These are phyloP conservation scores for Nadsonia commutata DNA, from an alignment of 1,139 yeast genomes.

Conservation along the genomic window DNA sequence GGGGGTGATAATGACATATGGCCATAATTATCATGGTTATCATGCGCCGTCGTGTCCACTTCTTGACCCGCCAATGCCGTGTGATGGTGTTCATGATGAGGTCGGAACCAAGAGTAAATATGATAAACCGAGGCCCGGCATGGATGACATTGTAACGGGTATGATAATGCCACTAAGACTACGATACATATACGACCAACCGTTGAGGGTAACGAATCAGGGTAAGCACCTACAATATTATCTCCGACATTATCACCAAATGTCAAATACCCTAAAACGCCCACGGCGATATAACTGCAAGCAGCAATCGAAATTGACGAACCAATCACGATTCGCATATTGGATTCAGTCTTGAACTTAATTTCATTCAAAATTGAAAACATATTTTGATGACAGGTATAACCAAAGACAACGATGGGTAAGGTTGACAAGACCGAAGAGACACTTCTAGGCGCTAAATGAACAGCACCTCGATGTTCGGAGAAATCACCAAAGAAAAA, in stretches of 20 bases:
- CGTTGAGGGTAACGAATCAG: slow-evolving; percentile 33
- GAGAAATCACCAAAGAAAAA: slow-evolving; percentile 34
- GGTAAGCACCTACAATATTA: slow-evolving; percentile 58
- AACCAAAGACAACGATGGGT: slow-evolving; percentile 89
- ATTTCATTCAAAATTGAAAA: slow-evolving; percentile 82
- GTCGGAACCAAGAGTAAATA: slow-evolving; percentile 39
- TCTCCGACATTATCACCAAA: slow-evolving; percentile 71
- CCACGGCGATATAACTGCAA: slow-evolving; percentile 51
- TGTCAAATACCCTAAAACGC: slow-evolving; percentile 71
- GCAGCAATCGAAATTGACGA: slow-evolving; percentile 45
- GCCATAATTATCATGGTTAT: not conserved
- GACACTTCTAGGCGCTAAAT: slow-evolving; percentile 39
- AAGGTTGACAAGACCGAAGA: slow-evolving; percentile 62
- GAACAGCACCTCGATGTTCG: slow-evolving; percentile 37
- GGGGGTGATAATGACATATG: not conserved
- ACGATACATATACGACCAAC: slow-evolving; percentile 67
- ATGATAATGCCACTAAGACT: slow-evolving; percentile 70
- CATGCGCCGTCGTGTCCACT: not conserved
- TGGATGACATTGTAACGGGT: slow-evolving; percentile 89
- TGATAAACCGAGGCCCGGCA: slow-evolving; percentile 76
- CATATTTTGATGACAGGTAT: slow-evolving; percentile 88
- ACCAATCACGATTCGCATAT: slow-evolving; percentile 38
- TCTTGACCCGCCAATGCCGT: slow-evolving; percentile 8
- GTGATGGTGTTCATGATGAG: slow-evolving; percentile 5
- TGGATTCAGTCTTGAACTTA: slow-evolving; percentile 36